A percentile compares a stretch with the other conserved stretches of the same genome.
Conservation (phyloP, 768 basidiomycete genomes). For the Hygrocybe coccinea region DNA sequence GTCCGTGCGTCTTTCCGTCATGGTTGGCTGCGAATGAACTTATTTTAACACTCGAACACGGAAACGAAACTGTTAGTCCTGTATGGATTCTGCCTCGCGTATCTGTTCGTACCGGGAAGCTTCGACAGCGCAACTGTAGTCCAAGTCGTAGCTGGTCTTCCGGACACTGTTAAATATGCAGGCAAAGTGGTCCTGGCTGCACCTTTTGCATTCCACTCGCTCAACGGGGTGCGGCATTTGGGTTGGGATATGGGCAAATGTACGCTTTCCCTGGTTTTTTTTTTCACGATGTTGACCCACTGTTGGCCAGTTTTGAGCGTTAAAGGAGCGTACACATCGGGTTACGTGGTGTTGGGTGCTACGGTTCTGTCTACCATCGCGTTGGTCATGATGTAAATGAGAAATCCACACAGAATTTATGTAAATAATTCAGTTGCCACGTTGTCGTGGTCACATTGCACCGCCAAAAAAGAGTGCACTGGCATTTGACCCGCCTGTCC, state of each 20-base stretch:
- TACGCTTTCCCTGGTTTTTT: conserved; percentile 40
- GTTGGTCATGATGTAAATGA: conserved; percentile 48
- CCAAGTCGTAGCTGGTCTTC: conserved; percentile 63
- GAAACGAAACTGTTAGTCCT: conserved; percentile 73
- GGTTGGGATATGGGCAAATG: conserved; percentile 86
- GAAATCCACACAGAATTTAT: no score
- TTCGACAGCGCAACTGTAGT: conserved; percentile 79
- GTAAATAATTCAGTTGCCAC: no score
- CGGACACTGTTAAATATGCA: conserved; percentile 69
- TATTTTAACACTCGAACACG: not conserved
- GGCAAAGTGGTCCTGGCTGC: conserved; percentile 76
- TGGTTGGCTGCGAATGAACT: not conserved
- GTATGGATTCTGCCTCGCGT: conserved; percentile 82
- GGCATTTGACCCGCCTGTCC: no score
- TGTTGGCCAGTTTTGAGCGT: conserved; percentile 61
- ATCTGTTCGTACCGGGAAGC: conserved; percentile 74
- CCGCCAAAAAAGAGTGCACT: no score
- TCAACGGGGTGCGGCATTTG: conserved; percentile 89
- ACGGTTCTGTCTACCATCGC: conserved; percentile 71
- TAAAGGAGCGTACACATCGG: conserved; percentile 74
- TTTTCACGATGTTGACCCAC: conserved; percentile 1
- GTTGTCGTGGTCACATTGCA: no score
- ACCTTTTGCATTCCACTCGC: conserved; percentile 86
- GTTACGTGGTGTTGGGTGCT: conserved; percentile 79
- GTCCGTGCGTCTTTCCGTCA: conserved; percentile 45